Conservation (phyloP, 2,329 filamentous ascomycete species). For the Cladophialophora exuberans region DNA sequence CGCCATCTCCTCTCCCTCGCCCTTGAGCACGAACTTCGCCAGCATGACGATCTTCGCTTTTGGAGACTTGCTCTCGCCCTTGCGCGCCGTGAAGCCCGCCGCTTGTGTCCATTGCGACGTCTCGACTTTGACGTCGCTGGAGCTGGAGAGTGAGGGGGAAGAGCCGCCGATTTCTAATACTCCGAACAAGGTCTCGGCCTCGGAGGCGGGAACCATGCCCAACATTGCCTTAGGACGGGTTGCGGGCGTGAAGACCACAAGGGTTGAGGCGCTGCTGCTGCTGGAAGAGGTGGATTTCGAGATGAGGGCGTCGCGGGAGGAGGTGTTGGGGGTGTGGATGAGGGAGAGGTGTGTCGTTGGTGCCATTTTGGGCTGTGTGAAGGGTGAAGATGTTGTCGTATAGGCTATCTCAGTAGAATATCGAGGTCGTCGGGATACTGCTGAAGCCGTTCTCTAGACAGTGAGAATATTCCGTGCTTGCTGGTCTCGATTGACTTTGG, state of each 20-base stretch:
- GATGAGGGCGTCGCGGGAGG: conserved; percentile 9
- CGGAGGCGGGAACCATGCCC: conserved; percentile 70
- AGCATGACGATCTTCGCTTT: conserved; percentile 30
- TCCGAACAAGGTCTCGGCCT: conserved; percentile 15
- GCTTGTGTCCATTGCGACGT: conserved; percentile 25
- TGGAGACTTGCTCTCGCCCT: conserved; percentile 18
- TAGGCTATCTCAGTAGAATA: too few species aligned
- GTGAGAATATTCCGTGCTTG: too few species aligned
- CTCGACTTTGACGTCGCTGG: conserved; percentile 20
- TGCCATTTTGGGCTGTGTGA: too few species aligned
- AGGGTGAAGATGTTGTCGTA: too few species aligned
- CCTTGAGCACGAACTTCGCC: conserved; percentile 31
- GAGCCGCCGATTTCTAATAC: conserved; percentile 25
- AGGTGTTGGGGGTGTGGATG: background rate
- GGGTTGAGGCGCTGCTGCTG: too few species aligned
- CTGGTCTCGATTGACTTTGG: too few species aligned
- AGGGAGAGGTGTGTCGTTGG: too few species aligned
- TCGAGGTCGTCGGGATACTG: too few species aligned
- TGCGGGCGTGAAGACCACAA: conserved; percentile 87
- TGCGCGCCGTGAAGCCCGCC: conserved; percentile 30
- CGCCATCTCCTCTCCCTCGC: conserved; percentile 6
- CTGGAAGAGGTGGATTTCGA: conserved; percentile 71
- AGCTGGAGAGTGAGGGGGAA: conserved; percentile 10
- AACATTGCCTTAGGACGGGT: conserved; percentile 97
- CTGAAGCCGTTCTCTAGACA: too few species aligned